Evolutionary conservation across 2,329 filamentous ascomycete genomes (phyloP).

Genomic region (Ceratocystis destructans): DNA sequence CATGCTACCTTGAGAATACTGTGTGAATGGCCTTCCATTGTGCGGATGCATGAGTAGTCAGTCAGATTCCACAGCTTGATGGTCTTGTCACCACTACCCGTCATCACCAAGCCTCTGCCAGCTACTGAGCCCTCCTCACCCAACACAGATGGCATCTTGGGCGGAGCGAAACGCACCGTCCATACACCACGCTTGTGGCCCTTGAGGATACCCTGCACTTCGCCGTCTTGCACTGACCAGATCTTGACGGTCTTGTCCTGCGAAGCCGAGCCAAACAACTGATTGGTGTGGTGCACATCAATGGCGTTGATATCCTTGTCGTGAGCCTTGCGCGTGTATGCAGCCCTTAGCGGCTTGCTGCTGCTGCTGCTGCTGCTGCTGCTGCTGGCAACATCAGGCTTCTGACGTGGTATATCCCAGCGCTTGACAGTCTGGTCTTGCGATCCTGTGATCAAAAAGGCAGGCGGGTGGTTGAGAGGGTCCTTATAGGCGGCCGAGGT

Average conservation of each 20-base stretch:
- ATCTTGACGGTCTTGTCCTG: slow-evolving; percentile 97
- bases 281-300: slow-evolving; percentile 58
- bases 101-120: slow-evolving; percentile 70
- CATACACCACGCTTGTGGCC: slow-evolving; percentile 93
- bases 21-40: slow-evolving; percentile 92
- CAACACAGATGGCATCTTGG: slow-evolving; percentile 57
- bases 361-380: slow-evolving; percentile 20
- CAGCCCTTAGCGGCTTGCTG: slow-evolving; percentile 43
- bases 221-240: slow-evolving; percentile 80
- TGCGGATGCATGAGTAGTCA: slow-evolving; percentile 84
- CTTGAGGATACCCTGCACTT: slow-evolving; percentile 77
- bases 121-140: slow-evolving; percentile 59
- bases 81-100: slow-evolving; percentile 90
- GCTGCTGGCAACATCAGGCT: slow-evolving; percentile 26
- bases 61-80: slow-evolving; percentile 87
- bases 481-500: slow-evolving; percentile 57
- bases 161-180: slow-evolving; percentile 82
- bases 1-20: slow-evolving; percentile 88
- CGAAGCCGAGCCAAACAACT: slow-evolving; percentile 88
- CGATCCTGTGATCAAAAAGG: slow-evolving; percentile 79
- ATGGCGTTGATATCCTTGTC: slow-evolving; percentile 98
- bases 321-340: slow-evolving; percentile 87
- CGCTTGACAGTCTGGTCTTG: slow-evolving; percentile 92
- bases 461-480: slow-evolving; percentile 65
- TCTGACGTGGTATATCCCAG: slow-evolving; percentile 62